Evolutionary conservation across 2,329 filamentous ascomycete genomes (phyloP), one percentile per base, ranked within the genome.

Genomic region (Botrytis fabae): DNA sequence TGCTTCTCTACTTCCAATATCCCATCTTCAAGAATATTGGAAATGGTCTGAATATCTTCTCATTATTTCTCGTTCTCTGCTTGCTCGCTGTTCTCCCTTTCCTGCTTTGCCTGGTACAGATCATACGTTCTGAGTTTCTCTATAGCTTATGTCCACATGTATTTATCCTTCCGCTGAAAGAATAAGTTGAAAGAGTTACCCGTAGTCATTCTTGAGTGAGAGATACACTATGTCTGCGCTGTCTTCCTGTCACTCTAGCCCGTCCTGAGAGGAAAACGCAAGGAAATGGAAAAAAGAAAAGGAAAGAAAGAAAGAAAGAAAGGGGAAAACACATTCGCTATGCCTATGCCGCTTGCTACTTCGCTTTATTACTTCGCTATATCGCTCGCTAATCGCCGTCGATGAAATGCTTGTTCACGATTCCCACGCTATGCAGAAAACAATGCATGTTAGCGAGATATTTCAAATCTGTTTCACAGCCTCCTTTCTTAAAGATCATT

Each of bases 191-290:
- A 25, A 51, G 32, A 5, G 16, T 66, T 54, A 28, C 48, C 35
- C 25, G 40, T 40, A 57, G 48, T 18, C 48, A 68, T 57, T n/a
- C 40, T 68, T 57, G 16, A 25, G 38, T 57, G 35, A 22, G 40
- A 46, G 65, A 68, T 68, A 68, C 65, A 68, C 65, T 28, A 68
- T 57, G 65, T 16, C n/a, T 42, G 9, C 22, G 35, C 38, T 57
- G 25, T 14, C n/a, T 68, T n/a, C 35, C 35, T 35, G 4, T 44
- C 9, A 46, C 65, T 57, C 51, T 57, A 54, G 48, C 25, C 25
- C 48, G 14, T 42, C 35, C 25, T 42, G 25, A 42, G 48, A 68
- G 32, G 48, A 68, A 68, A 57, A 57, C 10, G 48, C 16, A 44
- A 63, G 10, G n/a, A 46, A 22, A 32, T 64, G n/a, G 25, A 25